Base-by-base conservation (phyloP, 1,284 basidiomycete genomes). In the Sporisorium exsertum region DNA sequence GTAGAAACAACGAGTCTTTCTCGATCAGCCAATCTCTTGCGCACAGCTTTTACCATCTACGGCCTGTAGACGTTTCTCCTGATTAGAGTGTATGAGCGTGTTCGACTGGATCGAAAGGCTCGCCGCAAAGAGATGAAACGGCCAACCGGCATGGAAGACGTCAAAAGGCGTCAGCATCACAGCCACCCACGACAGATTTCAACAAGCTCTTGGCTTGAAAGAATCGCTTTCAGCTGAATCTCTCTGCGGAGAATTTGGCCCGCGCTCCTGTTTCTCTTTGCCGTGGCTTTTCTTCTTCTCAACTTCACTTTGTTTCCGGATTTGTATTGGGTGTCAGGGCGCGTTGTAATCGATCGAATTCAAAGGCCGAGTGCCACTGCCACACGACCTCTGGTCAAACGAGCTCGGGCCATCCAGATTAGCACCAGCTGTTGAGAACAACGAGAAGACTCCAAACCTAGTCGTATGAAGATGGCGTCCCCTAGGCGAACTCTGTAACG, bases 341-440 rank as follows among this genome's bases (percentile, higher is more conserved):
- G 20, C 7, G 26, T 56, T 60, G 57, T 64, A 64, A 49, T 69
- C 57, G 57, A 64, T 69, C 22, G 37, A 40, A 35, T 69, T 59
- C 60, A 56, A 63, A 62, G 5, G 15, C 40, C 27, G 8, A 42
- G 6, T 27, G 51, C 56, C 60, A 63, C 52, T 60, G 51, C 60
- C 67, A 69, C 67, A 69, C 67, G 60, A 63, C 59, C 32, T 12
- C 53, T 58, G n/a, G n/a, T 15, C 43, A 13, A 40, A 40, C 8
- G 12, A 53, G 40, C 40, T 43, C 52, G 52, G 52, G 33, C 52
- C 35, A 27, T 42, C 24, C 32, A 16, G 29, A 32, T 32, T 32
- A 10, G 29, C 29, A 32, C 29, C 7, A 40, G 18, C 37, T 40
- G 22, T 18, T 9, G 24, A 18, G 40, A 3, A 12, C 3, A 24